Conservation (phyloP, 176 grass and related monocot genomes). For the Stipa capillata region DNA sequence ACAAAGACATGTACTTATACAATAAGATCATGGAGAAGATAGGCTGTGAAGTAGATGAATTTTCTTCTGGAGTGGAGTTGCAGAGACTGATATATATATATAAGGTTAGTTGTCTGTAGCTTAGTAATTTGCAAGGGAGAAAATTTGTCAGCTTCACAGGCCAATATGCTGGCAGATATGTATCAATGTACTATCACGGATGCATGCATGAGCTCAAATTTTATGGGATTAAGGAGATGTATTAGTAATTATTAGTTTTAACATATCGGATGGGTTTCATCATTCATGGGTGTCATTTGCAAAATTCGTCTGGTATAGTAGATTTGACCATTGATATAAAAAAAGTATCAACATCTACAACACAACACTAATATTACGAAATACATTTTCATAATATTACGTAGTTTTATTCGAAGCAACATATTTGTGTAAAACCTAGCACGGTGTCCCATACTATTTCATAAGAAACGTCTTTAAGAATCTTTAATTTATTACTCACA, state of each 20-base stretch:
- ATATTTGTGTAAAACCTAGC: no score
- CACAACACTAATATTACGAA: no score
- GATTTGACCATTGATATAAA: no score
- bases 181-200: constrained; percentile 7
- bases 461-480: no score
- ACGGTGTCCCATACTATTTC: no score
- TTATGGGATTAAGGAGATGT: background rate
- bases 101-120: background rate
- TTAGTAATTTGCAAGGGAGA: constrained; percentile 33
- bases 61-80: constrained; percentile 43
- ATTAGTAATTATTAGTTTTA: background rate
- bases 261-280: background rate
- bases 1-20: background rate
- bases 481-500: no score
- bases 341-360: no score
- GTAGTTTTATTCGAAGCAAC: no score
- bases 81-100: background rate
- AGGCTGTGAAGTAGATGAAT: constrained; percentile 88
- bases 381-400: no score
- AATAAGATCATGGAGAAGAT: constrained; percentile 21
- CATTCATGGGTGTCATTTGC: background rate
- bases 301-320: no score
- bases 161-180: constrained; percentile 22
- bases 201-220: background rate
- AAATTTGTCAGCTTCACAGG: constrained; percentile 91